A percentile compares a stretch with the other conserved stretches of the same genome.
Conservation (phyloP, 768 basidiomycete genomes). For the Leucogyrophana mollusca region DNA sequence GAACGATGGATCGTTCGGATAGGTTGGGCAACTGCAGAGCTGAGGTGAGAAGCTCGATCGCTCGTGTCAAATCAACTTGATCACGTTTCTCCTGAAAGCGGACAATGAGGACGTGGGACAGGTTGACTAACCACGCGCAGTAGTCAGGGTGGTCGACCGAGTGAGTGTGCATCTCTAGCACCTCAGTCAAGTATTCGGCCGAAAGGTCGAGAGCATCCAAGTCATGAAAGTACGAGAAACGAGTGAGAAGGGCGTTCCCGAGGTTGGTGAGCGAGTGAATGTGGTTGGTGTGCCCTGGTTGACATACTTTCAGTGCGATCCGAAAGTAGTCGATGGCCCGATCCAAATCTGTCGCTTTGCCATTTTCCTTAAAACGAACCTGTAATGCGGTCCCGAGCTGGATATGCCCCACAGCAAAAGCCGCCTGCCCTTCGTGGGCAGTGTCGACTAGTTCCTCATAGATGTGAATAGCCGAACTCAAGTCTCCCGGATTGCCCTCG, state of each 20-base stretch:
- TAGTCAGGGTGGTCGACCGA: slow-evolving; percentile 5
- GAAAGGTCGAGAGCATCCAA: slow-evolving; percentile 20
- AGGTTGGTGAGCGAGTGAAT: slow-evolving; percentile 11
- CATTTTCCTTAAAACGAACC: slow-evolving; percentile 9
- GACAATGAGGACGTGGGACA: slow-evolving; percentile 10
- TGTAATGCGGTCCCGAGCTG: slow-evolving; percentile 17
- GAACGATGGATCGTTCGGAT: slow-evolving; percentile 5
- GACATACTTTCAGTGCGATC: slow-evolving; percentile 10
- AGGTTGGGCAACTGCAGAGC: slow-evolving; percentile 11
- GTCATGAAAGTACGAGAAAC: slow-evolving; percentile 9
- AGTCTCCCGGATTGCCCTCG: slow-evolving; percentile 7
- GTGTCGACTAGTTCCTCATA: slow-evolving; percentile 12
- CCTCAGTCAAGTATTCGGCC: slow-evolving; percentile 19
- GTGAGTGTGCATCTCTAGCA: slow-evolving; percentile 11
- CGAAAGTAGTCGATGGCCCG: slow-evolving; percentile 19
- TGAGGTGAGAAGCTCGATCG: slow-evolving; percentile 9
- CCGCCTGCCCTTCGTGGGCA: slow-evolving; percentile 11
- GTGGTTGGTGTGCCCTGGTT: slow-evolving; percentile 7
- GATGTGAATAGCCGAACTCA: slow-evolving; percentile 10
- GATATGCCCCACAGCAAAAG: slow-evolving; percentile 6
- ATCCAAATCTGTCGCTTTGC: slow-evolving; percentile 16
- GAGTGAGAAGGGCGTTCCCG: slow-evolving; percentile 12
- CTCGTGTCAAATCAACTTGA: slow-evolving; percentile 14
- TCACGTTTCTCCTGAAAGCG: slow-evolving; percentile 14
- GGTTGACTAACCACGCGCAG: slow-evolving; percentile 6